These are phyloP conservation scores for Ascochyta clinopodiicola DNA, from an alignment of 2,329 filamentous ascomycete species.

Conservation along the genomic window DNA sequence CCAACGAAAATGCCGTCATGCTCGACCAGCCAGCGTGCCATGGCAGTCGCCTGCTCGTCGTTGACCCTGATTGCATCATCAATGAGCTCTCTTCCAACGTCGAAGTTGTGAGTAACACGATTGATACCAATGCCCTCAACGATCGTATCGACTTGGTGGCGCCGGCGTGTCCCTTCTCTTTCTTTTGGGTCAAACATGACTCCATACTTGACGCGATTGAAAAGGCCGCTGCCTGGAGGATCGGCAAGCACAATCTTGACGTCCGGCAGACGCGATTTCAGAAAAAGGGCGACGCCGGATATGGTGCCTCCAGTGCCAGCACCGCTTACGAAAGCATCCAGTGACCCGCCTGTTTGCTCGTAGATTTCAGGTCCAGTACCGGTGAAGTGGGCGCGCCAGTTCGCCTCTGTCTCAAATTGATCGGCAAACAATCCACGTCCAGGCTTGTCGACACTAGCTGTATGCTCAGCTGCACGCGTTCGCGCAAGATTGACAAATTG, in stretches of 20 bases:
- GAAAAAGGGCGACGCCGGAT: constrained; percentile 79
- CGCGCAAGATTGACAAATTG: constrained; percentile 96
- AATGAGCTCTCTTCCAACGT: constrained; percentile 82
- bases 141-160: constrained; percentile 92
- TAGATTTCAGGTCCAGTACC: constrained; percentile 91
- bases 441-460: constrained; percentile 59
- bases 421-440: constrained; percentile 92
- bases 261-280: constrained; percentile 74
- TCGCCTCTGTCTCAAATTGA: constrained; percentile 91
- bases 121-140: constrained; percentile 97
- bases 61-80: constrained; percentile 90
- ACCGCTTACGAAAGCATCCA: constrained; percentile 91
- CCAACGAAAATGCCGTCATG: constrained; percentile 94
- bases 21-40: constrained; percentile 97
- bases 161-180: constrained; percentile 84
- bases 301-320: constrained; percentile 95
- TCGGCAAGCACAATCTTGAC: constrained; percentile 84
- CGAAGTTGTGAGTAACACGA: constrained; percentile 90
- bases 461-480: constrained; percentile 76
- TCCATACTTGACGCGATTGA: constrained; percentile 88
- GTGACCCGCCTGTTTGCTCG: constrained; percentile 71
- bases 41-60: constrained; percentile 85
- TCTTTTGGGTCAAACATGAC: constrained; percentile 95
- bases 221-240: constrained; percentile 91
- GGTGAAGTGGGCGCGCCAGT: constrained; percentile 82